Conservation (phyloP, 73 alveolate genomes). For the Symbiodinium natans region DNA sequence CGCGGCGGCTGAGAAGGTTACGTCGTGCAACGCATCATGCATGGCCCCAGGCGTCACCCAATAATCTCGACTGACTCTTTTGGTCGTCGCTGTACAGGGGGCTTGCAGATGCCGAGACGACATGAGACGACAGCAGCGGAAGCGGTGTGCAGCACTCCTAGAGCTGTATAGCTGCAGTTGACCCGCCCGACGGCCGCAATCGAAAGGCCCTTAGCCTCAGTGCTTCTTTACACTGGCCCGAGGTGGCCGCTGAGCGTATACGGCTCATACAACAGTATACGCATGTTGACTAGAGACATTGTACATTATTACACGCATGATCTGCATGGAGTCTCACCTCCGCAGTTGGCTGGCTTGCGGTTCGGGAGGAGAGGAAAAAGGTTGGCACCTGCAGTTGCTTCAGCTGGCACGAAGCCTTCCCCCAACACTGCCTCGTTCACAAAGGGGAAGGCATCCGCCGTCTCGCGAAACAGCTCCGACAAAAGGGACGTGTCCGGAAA, state of each 20-base stretch:
- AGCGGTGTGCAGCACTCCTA: background rate
- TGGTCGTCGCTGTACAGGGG: background rate
- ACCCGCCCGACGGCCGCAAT: too few species aligned
- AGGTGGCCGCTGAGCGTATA: too few species aligned
- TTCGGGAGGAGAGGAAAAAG: slow-evolving; percentile 1
- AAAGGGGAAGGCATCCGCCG: background rate
- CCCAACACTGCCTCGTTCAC: background rate
- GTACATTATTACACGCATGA: background rate
- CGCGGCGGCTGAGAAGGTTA: too few species aligned
- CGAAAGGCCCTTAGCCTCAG: too few species aligned
- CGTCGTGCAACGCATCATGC: too few species aligned
- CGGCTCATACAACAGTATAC: background rate
- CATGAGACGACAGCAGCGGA: background rate
- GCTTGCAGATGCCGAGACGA: background rate
- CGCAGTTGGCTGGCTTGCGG: background rate
- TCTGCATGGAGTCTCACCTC: background rate
- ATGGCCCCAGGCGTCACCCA: too few species aligned
- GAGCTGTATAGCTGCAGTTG: background rate
- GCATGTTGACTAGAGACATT: background rate
- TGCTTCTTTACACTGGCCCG: too few species aligned
- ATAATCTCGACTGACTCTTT: background rate
- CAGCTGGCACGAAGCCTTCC: slow-evolving; percentile 6
- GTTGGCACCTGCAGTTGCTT: background rate
- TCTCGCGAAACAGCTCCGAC: slow-evolving; percentile 2
- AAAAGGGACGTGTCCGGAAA: slow-evolving; percentile 1